These are phyloP conservation scores for Nigrospora oryzae DNA, from an alignment of 2,329 filamentous ascomycete species.

Conservation along the genomic window DNA sequence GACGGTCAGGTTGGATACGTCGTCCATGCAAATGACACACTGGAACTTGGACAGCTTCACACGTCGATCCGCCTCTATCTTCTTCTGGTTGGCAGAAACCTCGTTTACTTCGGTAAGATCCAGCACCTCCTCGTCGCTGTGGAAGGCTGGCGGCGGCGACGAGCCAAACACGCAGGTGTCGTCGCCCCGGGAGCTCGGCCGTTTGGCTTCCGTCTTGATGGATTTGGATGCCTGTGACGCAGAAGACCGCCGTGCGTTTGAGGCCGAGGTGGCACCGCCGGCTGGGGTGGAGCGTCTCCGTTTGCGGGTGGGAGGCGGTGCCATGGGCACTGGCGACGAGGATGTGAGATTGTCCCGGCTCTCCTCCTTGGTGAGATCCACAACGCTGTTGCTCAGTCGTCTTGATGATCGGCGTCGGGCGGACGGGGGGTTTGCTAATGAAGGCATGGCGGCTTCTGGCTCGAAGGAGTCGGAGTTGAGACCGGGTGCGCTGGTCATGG, in stretches of 20 bases:
- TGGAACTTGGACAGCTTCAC: slow-evolving; percentile 49
- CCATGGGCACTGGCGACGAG: too few species aligned
- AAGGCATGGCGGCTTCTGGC: too few species aligned
- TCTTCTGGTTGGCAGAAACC: slow-evolving; percentile 32
- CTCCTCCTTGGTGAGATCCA: slow-evolving; percentile 1
- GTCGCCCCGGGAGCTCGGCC: too few species aligned
- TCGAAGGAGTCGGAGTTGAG: too few species aligned
- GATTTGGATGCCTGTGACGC: too few species aligned
- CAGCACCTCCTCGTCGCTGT: slow-evolving; percentile 20
- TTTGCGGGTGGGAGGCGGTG: too few species aligned
- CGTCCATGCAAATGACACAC: slow-evolving; percentile 62
- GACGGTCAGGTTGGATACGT: slow-evolving; percentile 47
- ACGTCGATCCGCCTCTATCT: slow-evolving; percentile 37
- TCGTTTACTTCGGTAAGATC: slow-evolving; percentile 35
- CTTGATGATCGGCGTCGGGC: neutral
- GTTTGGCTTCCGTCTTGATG: too few species aligned
- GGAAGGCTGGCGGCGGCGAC: neutral
- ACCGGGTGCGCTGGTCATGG: too few species aligned
- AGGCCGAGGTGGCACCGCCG: too few species aligned
- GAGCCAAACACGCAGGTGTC: neutral
- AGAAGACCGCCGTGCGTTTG: too few species aligned
- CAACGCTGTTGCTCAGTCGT: neutral
- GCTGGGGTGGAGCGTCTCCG: too few species aligned
- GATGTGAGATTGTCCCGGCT: neutral
- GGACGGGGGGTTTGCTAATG: neutral